A percentile compares a stretch with the other conserved stretches of the same genome.
These are phyloP conservation scores for Citrus medica DNA, from an alignment of 345 rosid genomes.

Conservation along the genomic window DNA sequence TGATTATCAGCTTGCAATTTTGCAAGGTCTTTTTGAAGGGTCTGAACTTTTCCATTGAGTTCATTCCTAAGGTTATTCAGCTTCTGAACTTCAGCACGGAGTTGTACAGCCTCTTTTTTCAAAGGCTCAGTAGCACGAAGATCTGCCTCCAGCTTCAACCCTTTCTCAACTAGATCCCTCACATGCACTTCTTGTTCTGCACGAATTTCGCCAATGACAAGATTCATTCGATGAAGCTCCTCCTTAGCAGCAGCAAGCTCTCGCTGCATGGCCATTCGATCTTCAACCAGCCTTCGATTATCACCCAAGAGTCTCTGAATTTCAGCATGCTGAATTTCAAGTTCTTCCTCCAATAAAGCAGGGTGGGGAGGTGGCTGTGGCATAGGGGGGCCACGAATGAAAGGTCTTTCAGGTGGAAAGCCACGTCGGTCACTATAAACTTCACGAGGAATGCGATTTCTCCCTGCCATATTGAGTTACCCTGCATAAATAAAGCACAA, in stretches of 20 bases:
- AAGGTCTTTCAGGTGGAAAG: slow-evolving; percentile 61
- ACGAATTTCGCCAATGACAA: slow-evolving; percentile 57
- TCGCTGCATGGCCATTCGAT: slow-evolving; percentile 64
- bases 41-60: slow-evolving; percentile 65
- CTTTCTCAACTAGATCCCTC: slow-evolving; percentile 78
- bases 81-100: slow-evolving; percentile 72
- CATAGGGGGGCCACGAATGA: slow-evolving; percentile 60
- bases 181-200: slow-evolving; percentile 60
- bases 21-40: slow-evolving; percentile 57
- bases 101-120: slow-evolving; percentile 68
- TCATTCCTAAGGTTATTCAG: slow-evolving; percentile 66
- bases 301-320: slow-evolving; percentile 72
- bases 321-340: slow-evolving; percentile 76
- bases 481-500: slow-evolving; percentile 5
- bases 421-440: slow-evolving; percentile 58
- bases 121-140: slow-evolving; percentile 76
- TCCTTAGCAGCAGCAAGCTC: slow-evolving; percentile 83
- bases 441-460: slow-evolving; percentile 74
- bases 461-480: slow-evolving; percentile 63
- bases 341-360: slow-evolving; percentile 81
- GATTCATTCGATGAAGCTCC: slow-evolving; percentile 80
- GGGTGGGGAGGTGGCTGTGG: slow-evolving; percentile 67
- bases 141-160: slow-evolving; percentile 82
- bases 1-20: slow-evolving; percentile 72
- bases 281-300: slow-evolving; percentile 70